These are phyloP conservation scores for Globisporangium orthogonon DNA, from an alignment of 352 stramenopile species.

Conservation along the genomic window DNA sequence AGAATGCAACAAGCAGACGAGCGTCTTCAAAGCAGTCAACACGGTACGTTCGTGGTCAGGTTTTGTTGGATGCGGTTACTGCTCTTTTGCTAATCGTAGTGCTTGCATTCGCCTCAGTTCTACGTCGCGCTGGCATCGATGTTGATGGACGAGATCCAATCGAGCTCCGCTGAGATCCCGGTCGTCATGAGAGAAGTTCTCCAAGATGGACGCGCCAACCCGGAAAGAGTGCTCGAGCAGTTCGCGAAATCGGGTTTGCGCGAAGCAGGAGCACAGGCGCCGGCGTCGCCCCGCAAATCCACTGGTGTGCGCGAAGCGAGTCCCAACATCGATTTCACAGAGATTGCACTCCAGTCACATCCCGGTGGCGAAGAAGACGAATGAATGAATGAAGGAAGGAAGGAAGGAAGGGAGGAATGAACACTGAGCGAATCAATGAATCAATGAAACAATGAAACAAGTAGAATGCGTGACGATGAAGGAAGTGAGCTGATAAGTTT, in stretches of 20 bases:
- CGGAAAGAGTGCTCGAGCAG: constrained; percentile 31
- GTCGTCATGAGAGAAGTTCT: constrained; percentile 55
- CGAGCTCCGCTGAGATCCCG: constrained; percentile 38
- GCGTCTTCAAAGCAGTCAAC: constrained; percentile 50
- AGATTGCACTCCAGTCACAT: constrained; percentile 50
- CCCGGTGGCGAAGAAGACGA: constrained; percentile 10
- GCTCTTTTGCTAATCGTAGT: background rate
- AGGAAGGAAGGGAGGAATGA: background rate
- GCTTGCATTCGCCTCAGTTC: constrained; percentile 20
- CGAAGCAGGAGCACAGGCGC: background rate
- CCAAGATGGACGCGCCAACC: constrained; percentile 31
- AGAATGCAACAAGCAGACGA: constrained; percentile 59
- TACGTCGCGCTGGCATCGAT: constrained; percentile 32
- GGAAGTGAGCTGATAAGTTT: no score
- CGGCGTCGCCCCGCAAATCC: constrained; percentile 9
- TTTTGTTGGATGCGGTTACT: no score
- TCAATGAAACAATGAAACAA: no score
- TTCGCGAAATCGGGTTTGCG: constrained; percentile 11
- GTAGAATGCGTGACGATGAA: no score
- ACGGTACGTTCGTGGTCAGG: constrained; percentile 16
- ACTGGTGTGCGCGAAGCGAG: background rate
- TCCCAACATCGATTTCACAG: constrained; percentile 46
- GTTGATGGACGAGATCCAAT: constrained; percentile 38
- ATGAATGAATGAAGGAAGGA: constrained; percentile 14
- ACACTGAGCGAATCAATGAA: no score